A percentile compares a stretch with the other conserved stretches of the same genome.
phyloP scores from a whole-genome alignment of 176 grass and related monocot species.

The Leersia perrieri region DNA sequence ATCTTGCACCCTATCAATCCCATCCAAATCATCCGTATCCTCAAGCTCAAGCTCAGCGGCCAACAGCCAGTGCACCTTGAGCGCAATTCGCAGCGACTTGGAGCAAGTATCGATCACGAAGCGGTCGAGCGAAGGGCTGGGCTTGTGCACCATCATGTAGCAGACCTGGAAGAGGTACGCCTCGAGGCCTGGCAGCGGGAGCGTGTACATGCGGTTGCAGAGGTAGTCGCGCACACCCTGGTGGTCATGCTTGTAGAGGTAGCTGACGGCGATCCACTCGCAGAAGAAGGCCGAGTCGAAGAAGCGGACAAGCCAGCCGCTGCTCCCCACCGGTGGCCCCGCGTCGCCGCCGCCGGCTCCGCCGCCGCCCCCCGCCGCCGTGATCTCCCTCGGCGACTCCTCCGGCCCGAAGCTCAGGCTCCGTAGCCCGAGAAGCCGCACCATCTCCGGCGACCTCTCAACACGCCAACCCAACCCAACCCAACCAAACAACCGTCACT shows the following conservation, averaged over 20 bases:
- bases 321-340: conserved; percentile 66
- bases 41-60: conserved; percentile 92
- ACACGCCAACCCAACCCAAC: neutral
- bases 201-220: conserved; percentile 98
- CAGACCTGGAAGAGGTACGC: conserved; percentile 98
- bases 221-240: conserved; percentile 92
- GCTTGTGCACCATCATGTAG: conserved; percentile 98
- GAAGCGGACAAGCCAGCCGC: conserved; percentile 95
- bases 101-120: conserved; percentile 94
- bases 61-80: conserved; percentile 97
- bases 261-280: conserved; percentile 99
- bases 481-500: no score
- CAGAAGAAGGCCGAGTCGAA: conserved; percentile 99
- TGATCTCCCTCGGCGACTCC: conserved; percentile 94
- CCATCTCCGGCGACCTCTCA: conserved; percentile 47
- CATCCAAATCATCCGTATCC: conserved; percentile 69
- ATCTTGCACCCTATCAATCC: conserved; percentile 78
- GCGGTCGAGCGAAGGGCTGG: conserved; percentile 85
- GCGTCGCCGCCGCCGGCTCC: conserved; percentile 42
- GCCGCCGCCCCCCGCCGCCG: conserved; percentile 24
- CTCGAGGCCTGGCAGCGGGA: conserved; percentile 83
- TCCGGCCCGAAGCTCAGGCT: conserved; percentile 76
- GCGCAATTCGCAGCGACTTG: conserved; percentile 84
- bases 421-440: conserved; percentile 81
- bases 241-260: conserved; percentile 99